Base-by-base conservation (phyloP, 768 basidiomycete genomes). In the Myochromella boudieri region DNA sequence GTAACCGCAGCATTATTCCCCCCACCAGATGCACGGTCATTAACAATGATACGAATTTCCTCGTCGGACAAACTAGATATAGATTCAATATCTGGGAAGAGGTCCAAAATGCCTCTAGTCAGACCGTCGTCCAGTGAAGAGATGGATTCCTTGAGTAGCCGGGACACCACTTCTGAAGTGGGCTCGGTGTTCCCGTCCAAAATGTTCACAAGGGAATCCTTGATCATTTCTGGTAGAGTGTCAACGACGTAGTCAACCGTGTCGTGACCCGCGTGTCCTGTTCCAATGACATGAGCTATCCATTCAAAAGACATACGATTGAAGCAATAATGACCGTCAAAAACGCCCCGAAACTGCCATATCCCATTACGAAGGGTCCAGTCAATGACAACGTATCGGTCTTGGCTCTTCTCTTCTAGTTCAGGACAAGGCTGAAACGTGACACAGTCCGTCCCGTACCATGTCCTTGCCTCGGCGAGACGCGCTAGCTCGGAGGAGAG, bases 201-300 rank as follows among this genome's bases (percentile, higher is more conserved):
- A 15, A 56, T 43, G 10, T 41, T 36, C 3, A 17, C 22, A 18
- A 71, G 63, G 3, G 61, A 59, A 14, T 50, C 50, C 36, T 63
- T 54, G 31, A 77, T 55, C 6, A 59, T 55, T 11, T 36, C 20
- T 17, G 77, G 72, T 11, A 77, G 53, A 17, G 45, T 52, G 12
- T 57, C 48, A 6, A 65, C 56, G 4, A 67, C 60, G 45, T 72
- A 67, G 38, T 77, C 70, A n/a, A 66, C 77, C 0, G 75, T 69
- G 29, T 77, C 72, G 48, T 72, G 69, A 5, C 76, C 76, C 2
- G 68, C 72, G 52, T 78, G 75, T 17, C 74, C 74, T 74, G 47
- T 26, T n/a, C 29, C 8, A n/a, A 8, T 8, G 29, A 31, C 29
- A 34, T 14, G 14, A 14, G n/a, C 33, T 12, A 15, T 22, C 32